Percentiles rank a stretch among this genome's conserved stretches.
These are phyloP conservation scores for Williopsis jadinii DNA, from an alignment of 1,139 yeast genomes.

Conservation along the genomic window DNA sequence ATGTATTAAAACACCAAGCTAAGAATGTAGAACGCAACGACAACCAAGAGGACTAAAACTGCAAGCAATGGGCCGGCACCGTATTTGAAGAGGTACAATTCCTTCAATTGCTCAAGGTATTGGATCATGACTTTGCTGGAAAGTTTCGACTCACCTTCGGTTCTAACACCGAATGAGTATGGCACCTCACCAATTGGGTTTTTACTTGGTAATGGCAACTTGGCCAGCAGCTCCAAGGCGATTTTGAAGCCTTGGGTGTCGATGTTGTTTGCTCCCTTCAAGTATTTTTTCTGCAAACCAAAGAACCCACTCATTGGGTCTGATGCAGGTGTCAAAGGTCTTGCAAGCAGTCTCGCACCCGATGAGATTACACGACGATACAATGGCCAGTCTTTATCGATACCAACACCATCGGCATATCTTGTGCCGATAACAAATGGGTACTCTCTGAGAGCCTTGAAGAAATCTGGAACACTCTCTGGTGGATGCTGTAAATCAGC, in stretches of 20 bases:
- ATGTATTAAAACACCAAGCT: constrained; percentile 17
- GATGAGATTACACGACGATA: constrained; percentile 38
- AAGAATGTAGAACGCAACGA: constrained; percentile 24
- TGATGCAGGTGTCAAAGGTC: constrained; percentile 37
- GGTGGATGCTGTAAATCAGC: constrained; percentile 45
- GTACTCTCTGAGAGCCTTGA: constrained; percentile 30
- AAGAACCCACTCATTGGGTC: constrained; percentile 44
- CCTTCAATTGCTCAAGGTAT: constrained; percentile 35
- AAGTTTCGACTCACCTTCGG: constrained; percentile 41
- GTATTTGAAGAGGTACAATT: constrained; percentile 35
- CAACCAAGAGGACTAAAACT: constrained; percentile 23
- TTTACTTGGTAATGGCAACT: constrained; percentile 32
- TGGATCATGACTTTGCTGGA: constrained; percentile 39
- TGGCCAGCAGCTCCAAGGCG: constrained; percentile 37
- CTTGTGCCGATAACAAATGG: constrained; percentile 40
- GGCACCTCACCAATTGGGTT: constrained; percentile 36
- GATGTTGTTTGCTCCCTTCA: constrained; percentile 28
- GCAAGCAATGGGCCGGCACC: constrained; percentile 30
- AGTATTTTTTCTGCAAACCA: constrained; percentile 36
- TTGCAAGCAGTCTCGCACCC: constrained; percentile 38
- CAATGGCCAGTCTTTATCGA: constrained; percentile 42
- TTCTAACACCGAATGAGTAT: constrained; percentile 42
- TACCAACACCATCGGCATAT: constrained; percentile 42
- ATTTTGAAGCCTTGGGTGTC: constrained; percentile 39
- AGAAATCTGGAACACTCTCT: constrained; percentile 35